Evolutionary conservation across 2,329 filamentous ascomycete species (phyloP), one percentile per base, ranked within the genome.

Genomic region (Botryotinia globosa): DNA sequence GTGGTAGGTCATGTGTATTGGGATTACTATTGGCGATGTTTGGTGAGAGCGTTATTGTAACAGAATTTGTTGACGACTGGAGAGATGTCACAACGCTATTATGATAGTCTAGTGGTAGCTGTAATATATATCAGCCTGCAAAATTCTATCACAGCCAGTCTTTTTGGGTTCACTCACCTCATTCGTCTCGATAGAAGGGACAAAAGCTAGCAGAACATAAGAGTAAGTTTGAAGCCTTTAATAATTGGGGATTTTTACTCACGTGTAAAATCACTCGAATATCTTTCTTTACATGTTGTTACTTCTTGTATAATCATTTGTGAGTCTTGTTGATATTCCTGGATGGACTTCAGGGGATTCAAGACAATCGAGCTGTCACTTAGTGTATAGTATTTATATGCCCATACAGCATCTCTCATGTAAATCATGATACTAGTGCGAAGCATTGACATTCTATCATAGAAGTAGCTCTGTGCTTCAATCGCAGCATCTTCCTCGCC

Each of bases 371-470:
- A 34, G 32, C 61, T 63, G 25, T 63, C 37, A 9, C 37, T 63
- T 16, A 63, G 12, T 39, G 61, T 63, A 22, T 63, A 44, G 22
- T 29, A 63, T 63, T 63, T 63, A n/a, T 63, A 63, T 29, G 61
- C 61, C 61, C 61, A 63, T 44, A 63, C 12, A 63, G 61, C 61
- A 63, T 63, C 61, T 8, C 61, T 39, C 61, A 63, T 63, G 20
- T 63, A 63, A n/a, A 63, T 63, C 61, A 63, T 63, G n/a, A 63
- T 63, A 44, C 37, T 63, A 44, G 37, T 63, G 44, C 61, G 61
- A 29, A 63, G 37, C 37, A 44, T 63, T 5, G 18, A 39, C 4
- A 63, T 12, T 8, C n/a, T 34, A 6, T 63, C 37, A 9, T 63
- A 63, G 10, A 63, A 63, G n/a, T 63, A 29, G n/a, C 37, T 22